Percentiles rank a stretch among this genome's conserved stretches.
phyloP scores from a whole-genome alignment of 2,329 filamentous ascomycete species.

The Volutella citrinella region DNA sequence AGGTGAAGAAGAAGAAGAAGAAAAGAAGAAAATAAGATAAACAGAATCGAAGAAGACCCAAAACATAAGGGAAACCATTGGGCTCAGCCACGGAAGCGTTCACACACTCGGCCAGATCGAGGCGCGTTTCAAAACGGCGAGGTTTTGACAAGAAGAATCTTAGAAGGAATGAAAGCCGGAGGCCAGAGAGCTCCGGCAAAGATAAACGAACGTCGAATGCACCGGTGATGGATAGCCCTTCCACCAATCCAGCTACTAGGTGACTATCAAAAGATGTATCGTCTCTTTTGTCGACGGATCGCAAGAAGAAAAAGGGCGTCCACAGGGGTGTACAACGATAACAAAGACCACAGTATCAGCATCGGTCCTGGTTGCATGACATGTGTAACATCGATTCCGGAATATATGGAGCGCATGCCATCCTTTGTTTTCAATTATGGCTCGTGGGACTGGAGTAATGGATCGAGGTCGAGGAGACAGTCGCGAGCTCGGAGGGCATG shows the following conservation, averaged over 20 bases:
- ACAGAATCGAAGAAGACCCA: no score
- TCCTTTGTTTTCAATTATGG: no score
- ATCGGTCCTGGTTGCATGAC: no score
- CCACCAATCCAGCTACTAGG: constrained; percentile 29
- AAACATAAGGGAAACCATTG: constrained; percentile 17
- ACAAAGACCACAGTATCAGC: no score
- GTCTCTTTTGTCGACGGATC: constrained; percentile 23
- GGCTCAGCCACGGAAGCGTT: constrained; percentile 24
- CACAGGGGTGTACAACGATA: no score
- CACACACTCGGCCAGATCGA: no score
- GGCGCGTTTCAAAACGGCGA: constrained; percentile 12
- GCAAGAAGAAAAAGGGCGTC: constrained; percentile 19
- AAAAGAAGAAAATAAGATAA: constrained; percentile 7
- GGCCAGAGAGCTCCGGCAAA: constrained; percentile 13
- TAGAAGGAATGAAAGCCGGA: constrained; percentile 8
- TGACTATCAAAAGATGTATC: constrained; percentile 25
- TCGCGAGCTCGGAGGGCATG: no score
- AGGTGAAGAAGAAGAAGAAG: constrained; percentile 14
- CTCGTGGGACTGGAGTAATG: no score
- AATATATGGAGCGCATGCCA: no score
- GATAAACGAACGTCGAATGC: constrained; percentile 22
- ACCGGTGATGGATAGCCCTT: constrained; percentile 20
- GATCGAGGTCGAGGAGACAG: no score
- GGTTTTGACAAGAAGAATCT: constrained; percentile 13
- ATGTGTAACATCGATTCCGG: no score